phyloP scores from a whole-genome alignment of 1,139 yeast genomes.

The Scheffersomyces titani region DNA sequence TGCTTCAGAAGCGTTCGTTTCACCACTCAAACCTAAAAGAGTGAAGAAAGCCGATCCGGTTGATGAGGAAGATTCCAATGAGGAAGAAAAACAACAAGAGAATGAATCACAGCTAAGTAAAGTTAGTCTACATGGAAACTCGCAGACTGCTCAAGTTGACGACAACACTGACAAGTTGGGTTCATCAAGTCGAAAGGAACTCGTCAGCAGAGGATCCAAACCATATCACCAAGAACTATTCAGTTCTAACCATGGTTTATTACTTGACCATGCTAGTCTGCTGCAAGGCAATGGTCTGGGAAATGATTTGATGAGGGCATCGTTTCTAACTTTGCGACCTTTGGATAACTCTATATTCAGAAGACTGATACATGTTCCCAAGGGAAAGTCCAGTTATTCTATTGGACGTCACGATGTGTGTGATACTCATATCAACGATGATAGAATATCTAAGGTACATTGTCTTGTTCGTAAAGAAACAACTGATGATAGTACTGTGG shows the following conservation, averaged over 20 bases:
- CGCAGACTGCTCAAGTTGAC: neutral
- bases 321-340: conserved; percentile 36
- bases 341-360: conserved; percentile 26
- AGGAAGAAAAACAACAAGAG: neutral
- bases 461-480: conserved; percentile 61
- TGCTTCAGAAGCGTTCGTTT: conserved; percentile 1
- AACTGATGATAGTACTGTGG: conserved; percentile 50
- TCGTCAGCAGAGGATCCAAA: neutral
- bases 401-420: conserved; percentile 67
- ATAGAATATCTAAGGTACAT: conserved; percentile 80
- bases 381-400: conserved; percentile 61
- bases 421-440: conserved; percentile 63
- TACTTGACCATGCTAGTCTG: neutral
- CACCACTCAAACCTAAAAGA: conserved; percentile 5
- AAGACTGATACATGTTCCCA: conserved; percentile 57
- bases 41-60: conserved; percentile 1
- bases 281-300: neutral
- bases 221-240: neutral
- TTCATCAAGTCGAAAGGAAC: neutral
- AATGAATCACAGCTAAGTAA: neutral
- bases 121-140: neutral
- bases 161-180: neutral
- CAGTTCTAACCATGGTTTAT: neutral
- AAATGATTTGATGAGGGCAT: neutral
- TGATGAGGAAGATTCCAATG: neutral